Evolutionary conservation across 2,329 filamentous ascomycete species (phyloP).

Genomic region (Aspergillus bombycis): DNA sequence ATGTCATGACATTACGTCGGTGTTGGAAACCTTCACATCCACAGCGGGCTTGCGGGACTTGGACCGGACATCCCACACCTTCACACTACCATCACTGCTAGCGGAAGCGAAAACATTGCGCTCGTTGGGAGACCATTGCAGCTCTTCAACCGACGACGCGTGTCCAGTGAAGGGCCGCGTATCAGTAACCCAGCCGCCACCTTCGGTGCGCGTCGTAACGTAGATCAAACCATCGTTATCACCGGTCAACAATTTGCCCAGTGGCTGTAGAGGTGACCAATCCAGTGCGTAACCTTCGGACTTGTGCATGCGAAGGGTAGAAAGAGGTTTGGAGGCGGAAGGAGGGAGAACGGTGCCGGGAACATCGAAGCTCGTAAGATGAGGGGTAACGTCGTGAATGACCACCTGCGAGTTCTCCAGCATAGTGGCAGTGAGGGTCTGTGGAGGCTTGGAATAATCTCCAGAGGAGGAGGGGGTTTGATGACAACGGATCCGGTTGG

Average conservation of each 20-base stretch:
- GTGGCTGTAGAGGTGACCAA: slow-evolving; percentile 82
- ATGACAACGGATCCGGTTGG: slow-evolving; percentile 89
- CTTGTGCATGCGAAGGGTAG: slow-evolving; percentile 88
- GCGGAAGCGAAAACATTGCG: slow-evolving; percentile 92
- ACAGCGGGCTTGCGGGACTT: slow-evolving; percentile 89
- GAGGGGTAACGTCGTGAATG: slow-evolving; percentile 91
- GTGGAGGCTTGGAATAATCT: slow-evolving; percentile 71
- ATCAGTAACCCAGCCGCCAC: slow-evolving; percentile 87
- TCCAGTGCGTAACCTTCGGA: slow-evolving; percentile 94
- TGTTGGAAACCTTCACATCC: slow-evolving; percentile 78
- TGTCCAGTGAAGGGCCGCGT: slow-evolving; percentile 82
- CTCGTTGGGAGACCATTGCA: slow-evolving; percentile 96
- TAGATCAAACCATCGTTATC: slow-evolving; percentile 92
- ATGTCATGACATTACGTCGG: slow-evolving; percentile 94
- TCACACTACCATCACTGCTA: slow-evolving; percentile 90
- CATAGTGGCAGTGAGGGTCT: slow-evolving; percentile 87
- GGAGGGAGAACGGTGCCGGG: slow-evolving; percentile 80
- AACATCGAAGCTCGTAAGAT: slow-evolving; percentile 85
- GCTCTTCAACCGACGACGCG: slow-evolving; percentile 82
- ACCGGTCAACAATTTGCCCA: slow-evolving; percentile 86
- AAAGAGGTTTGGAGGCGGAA: slow-evolving; percentile 84
- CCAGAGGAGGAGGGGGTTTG: slow-evolving; percentile 68
- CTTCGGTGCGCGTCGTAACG: slow-evolving; percentile 80
- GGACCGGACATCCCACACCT: slow-evolving; percentile 92
- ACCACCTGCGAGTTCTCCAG: slow-evolving; percentile 85